Conservation (phyloP, 352 stramenopile genomes). For the Aphanomyces astaci region DNA sequence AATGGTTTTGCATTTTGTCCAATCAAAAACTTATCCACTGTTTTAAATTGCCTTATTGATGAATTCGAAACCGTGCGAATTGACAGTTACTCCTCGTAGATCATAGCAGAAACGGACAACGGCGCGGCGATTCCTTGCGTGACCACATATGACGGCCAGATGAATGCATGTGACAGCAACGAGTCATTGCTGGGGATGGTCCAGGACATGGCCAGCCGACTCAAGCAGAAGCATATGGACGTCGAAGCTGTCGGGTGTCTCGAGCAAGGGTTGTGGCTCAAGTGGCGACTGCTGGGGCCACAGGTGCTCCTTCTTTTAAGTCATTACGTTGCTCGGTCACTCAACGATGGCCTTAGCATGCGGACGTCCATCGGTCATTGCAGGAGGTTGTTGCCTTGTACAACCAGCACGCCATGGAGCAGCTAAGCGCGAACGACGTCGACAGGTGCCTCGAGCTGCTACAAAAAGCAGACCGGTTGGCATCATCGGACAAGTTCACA, state of each 20-base stretch:
- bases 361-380: constrained; percentile 43
- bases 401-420: constrained; percentile 73
- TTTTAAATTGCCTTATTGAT: too few relatives aligned
- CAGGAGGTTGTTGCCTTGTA: constrained; percentile 63
- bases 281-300: constrained; percentile 60
- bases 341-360: constrained; percentile 20
- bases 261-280: constrained; percentile 67
- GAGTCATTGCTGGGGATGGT: constrained; percentile 52
- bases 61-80: not conserved
- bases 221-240: constrained; percentile 69
- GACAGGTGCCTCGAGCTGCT: constrained; percentile 62
- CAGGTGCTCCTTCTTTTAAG: too few relatives aligned
- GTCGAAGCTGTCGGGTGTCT: constrained; percentile 62
- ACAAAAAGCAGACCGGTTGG: constrained; percentile 63
- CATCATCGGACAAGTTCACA: constrained; percentile 53
- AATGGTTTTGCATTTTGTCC: not conserved
- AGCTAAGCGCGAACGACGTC: constrained; percentile 41
- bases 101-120: not conserved
- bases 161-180: not conserved
- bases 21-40: too few relatives aligned
- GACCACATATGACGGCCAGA: not conserved
- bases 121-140: not conserved
- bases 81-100: too few relatives aligned
- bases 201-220: constrained; percentile 48
- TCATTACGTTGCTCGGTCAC: not conserved